phyloP scores from a whole-genome alignment of 768 basidiomycete species.

The Chalciporus pseudorubinellus region DNA sequence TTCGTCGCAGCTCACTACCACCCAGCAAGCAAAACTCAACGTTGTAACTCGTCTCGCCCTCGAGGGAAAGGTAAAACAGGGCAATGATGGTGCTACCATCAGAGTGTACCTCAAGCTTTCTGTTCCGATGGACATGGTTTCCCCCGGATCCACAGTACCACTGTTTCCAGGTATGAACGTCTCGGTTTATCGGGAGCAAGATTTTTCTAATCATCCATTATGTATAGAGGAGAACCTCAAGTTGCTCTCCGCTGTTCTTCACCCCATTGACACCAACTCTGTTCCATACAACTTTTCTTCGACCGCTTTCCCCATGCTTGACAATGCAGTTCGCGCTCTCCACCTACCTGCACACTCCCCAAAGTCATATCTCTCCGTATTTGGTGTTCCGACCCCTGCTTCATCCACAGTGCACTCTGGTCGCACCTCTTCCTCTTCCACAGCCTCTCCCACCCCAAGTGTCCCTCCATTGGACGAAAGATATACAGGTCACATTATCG shows the following conservation, averaged over 20 bases:
- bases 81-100: constrained; percentile 62
- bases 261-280: constrained; percentile 70
- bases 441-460: constrained; percentile 24
- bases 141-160: constrained; percentile 66
- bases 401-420: constrained; percentile 30
- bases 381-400: constrained; percentile 41
- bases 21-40: constrained; percentile 51
- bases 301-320: constrained; percentile 56
- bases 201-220: not conserved
- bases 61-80: constrained; percentile 68
- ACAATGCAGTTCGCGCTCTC: constrained; percentile 66
- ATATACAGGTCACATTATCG: constrained; percentile 73
- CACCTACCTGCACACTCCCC: constrained; percentile 59
- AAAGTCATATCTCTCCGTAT: constrained; percentile 59
- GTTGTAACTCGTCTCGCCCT: constrained; percentile 72
- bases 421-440: constrained; percentile 36
- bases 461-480: constrained; percentile 55
- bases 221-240: constrained; percentile 74
- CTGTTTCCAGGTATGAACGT: constrained; percentile 62
- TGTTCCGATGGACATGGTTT: constrained; percentile 61
- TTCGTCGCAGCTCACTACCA: constrained; percentile 47
- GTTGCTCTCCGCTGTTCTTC: constrained; percentile 68
- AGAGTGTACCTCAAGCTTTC: constrained; percentile 80
- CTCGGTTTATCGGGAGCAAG: not conserved
- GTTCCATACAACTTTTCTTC: constrained; percentile 76